These are phyloP conservation scores for Alisma plantagoaquatica DNA, from an alignment of 106 monocot genomes.

Conservation along the genomic window DNA sequence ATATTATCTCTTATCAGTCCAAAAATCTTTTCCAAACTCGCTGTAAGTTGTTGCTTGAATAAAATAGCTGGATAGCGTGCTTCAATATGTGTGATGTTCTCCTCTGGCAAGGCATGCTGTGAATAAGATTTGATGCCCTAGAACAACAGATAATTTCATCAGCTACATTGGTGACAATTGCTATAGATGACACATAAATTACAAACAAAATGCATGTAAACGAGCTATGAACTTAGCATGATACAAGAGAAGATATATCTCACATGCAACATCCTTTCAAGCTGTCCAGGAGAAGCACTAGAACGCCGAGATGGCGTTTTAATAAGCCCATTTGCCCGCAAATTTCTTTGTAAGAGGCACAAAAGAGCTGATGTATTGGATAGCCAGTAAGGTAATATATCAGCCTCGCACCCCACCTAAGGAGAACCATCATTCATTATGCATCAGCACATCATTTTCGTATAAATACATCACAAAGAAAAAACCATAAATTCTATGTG, in stretches of 20 bases:
- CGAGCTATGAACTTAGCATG: too few relatives aligned
- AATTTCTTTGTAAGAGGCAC: conserved; percentile 84
- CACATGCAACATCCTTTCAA: conserved; percentile 44
- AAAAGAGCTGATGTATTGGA: conserved; percentile 84
- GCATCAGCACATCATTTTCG: too few relatives aligned
- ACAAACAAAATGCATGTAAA: too few relatives aligned
- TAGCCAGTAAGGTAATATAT: conserved; percentile 82
- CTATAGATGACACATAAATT: too few relatives aligned
- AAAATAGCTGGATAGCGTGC: conserved; percentile 86
- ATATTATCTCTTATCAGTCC: conserved; percentile 88
- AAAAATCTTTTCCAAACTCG: conserved; percentile 87
- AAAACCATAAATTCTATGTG: too few relatives aligned
- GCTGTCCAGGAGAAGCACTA: conserved; percentile 26
- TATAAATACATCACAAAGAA: too few relatives aligned
- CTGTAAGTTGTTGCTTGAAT: conserved; percentile 91
- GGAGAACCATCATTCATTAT: too few relatives aligned
- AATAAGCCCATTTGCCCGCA: conserved; percentile 68
- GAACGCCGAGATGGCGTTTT: conserved; percentile 57
- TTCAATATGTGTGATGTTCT: conserved; percentile 51
- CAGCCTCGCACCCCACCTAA: conserved; percentile 48
- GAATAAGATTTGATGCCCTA: too few relatives aligned
- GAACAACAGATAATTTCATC: too few relatives aligned
- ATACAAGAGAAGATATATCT: conserved; percentile 3
- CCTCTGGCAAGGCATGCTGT: too few relatives aligned
- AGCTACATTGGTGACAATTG: too few relatives aligned